Percentiles rank a stretch among this genome's conserved stretches.
These are phyloP conservation scores for Zymoseptoria brevis DNA, from an alignment of 2,329 filamentous ascomycete genomes.

Conservation along the genomic window DNA sequence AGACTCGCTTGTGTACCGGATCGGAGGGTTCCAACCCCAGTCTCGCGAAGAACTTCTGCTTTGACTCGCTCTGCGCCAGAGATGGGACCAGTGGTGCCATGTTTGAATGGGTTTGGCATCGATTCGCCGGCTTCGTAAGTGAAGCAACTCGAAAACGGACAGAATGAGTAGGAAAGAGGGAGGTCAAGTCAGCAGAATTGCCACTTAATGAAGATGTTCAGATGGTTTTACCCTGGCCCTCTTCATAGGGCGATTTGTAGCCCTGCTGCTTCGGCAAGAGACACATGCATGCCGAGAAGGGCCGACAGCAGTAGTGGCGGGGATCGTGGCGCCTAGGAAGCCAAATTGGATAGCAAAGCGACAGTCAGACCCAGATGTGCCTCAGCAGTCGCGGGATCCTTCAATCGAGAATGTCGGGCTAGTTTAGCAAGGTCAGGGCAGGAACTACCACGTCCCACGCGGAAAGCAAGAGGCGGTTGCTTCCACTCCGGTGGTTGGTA, in stretches of 20 bases:
- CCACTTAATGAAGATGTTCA: not conserved
- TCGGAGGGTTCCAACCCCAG: constrained; percentile 34
- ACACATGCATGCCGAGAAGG: not conserved
- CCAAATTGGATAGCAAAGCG: not conserved
- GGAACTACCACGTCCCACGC: not conserved
- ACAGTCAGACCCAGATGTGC: not conserved
- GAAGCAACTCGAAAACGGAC: not conserved
- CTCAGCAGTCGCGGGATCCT: not conserved
- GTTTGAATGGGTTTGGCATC: not conserved
- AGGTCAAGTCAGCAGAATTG: too few relatives aligned
- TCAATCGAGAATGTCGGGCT: not conserved
- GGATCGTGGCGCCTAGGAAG: not conserved
- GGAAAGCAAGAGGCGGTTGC: not conserved
- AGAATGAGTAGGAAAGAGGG: not conserved
- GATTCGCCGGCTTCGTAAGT: not conserved
- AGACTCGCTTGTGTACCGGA: constrained; percentile 26
- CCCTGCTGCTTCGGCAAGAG: not conserved
- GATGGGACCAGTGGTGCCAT: constrained; percentile 9
- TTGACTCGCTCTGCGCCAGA: constrained; percentile 36
- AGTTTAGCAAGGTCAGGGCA: not conserved
- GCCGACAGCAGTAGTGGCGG: not conserved
- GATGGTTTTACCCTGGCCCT: not conserved
- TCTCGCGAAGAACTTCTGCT: constrained; percentile 33
- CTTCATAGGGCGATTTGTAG: not conserved
- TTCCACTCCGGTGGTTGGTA: not conserved